Conservation (phyloP, 768 basidiomycete species). For the Calocera viscosa region DNA sequence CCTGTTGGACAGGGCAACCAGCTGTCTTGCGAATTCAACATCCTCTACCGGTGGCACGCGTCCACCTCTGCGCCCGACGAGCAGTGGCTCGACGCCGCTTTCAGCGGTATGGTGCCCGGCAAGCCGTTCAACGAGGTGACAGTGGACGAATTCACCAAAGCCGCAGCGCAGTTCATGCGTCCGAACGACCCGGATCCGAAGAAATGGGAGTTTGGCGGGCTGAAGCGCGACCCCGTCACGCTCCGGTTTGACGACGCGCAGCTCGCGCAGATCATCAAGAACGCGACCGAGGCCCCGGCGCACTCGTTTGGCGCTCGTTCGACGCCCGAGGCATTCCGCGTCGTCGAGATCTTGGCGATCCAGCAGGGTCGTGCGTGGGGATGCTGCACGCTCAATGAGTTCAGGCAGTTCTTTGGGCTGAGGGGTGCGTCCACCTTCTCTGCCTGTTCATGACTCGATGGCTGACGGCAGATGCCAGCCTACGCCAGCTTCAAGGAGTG, state of each 20-base stretch:
- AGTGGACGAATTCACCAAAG: conserved; percentile 29
- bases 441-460: conserved; percentile 14
- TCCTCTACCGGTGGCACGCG: conserved; percentile 29
- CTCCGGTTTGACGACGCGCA: conserved; percentile 48
- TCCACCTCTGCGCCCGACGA: conserved; percentile 25
- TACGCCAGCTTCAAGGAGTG: conserved; percentile 64
- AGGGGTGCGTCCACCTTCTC: conserved; percentile 40
- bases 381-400: conserved; percentile 40
- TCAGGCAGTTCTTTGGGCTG: conserved; percentile 56
- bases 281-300: conserved; percentile 47
- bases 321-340: conserved; percentile 46
- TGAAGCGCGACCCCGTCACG: conserved; percentile 48
- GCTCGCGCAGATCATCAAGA: conserved; percentile 48
- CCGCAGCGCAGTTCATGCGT: conserved; percentile 25
- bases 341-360: conserved; percentile 60
- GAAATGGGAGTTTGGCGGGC: conserved; percentile 48
- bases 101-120: background rate
- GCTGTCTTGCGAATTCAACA: conserved; percentile 11
- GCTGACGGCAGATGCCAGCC: conserved; percentile 29
- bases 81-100: conserved; percentile 24
- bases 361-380: conserved; percentile 56
- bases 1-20: background rate
- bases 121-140: conserved; percentile 5
- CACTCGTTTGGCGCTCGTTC: conserved; percentile 58
- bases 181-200: conserved; percentile 28